Evolutionary conservation across 257 asterid species (phyloP), one percentile per base, ranked within the genome.

Genomic region (Solanum dulcamara): DNA sequence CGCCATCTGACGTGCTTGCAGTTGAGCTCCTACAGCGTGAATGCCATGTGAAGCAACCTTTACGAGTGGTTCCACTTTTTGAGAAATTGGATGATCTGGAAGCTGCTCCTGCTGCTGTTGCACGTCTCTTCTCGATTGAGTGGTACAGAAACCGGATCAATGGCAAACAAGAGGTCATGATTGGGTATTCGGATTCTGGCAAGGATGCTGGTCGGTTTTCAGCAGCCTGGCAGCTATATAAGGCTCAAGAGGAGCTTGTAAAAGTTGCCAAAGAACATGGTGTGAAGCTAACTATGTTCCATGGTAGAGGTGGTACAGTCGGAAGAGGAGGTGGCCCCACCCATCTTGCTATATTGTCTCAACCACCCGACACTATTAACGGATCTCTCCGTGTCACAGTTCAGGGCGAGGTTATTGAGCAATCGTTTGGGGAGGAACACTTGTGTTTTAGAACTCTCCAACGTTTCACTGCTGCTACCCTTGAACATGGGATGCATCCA

Each of bases 301-400:
- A 91, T 6, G 94, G 94, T 32, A 89, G 94, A 26, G 94, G 94
- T 59, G 94, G 94, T n/a, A 91, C 93, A 11, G 92, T 91, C 5
- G 94, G 94, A 70, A 83, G 94, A 85, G 94, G 94, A 51, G 94
- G 94, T 59, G 94, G 94, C 6, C 94, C 94, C 13, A 90, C 94
- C 17, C 91, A 91, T 89, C 94, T 91, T 88, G 94, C 94, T 64
- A 91, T 91, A 84, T 85, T 90, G 77, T 91, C 94, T 81, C 94
- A 91, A 59, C 94, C 94, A 37, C 94, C 94, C 0, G 94, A 90
- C 24, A 90, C 94, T n/a, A 77, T 91, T 40, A 86, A 90, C 6
- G 94, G 94, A 51, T 87, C 92, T 59, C 89, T 91, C 11, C 94
- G 94, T 37, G 92, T 90, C 51, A 91, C 94, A 0, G 93, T 90